A percentile compares a stretch with the other conserved stretches of the same genome.
Evolutionary conservation across 1,284 basidiomycete genomes (phyloP).

Genomic region (Puccinia novopanici): DNA sequence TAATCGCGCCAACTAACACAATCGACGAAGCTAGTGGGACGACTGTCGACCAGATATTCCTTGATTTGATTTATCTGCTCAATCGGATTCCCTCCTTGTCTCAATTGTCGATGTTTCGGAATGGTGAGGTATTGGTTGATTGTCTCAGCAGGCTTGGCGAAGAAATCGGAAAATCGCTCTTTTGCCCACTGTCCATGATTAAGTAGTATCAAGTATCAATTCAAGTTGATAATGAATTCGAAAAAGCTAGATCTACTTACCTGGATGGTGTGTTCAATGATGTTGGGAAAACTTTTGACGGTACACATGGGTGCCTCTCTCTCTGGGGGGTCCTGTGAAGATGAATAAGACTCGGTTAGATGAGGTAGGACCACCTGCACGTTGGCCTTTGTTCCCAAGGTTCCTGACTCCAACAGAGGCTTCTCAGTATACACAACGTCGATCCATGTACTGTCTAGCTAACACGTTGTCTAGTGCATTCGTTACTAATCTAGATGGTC

Average conservation of each 20-base stretch:
- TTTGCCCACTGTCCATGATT: slow-evolving; percentile 75
- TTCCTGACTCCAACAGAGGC: slow-evolving; percentile 94
- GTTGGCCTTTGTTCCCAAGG: slow-evolving; percentile 97
- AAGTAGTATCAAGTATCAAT: background rate
- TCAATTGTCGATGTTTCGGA: slow-evolving; percentile 90
- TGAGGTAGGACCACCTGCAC: slow-evolving; percentile 94
- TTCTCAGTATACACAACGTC: slow-evolving; percentile 97
- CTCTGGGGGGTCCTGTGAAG: slow-evolving; percentile 79
- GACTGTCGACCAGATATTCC: slow-evolving; percentile 84
- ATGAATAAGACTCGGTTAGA: slow-evolving; percentile 70
- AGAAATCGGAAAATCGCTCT: slow-evolving; percentile 86
- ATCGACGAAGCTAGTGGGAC: slow-evolving; percentile 93
- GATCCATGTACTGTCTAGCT: slow-evolving; percentile 95
- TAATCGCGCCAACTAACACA: slow-evolving; percentile 93
- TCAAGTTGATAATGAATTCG: background rate
- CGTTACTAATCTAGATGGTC: slow-evolving; percentile 89
- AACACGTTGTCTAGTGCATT: slow-evolving; percentile 98
- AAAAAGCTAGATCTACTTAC: background rate
- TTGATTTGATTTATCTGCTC: slow-evolving; percentile 89
- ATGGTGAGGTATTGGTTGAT: slow-evolving; percentile 97
- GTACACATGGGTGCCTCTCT: slow-evolving; percentile 97
- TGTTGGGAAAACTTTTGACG: slow-evolving; percentile 98
- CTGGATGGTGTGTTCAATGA: slow-evolving; percentile 92
- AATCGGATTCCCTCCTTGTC: slow-evolving; percentile 83
- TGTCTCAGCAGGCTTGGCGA: slow-evolving; percentile 89